Evolutionary conservation across 176 grass and related monocot species (phyloP).

Genomic region (Eremochloa ophiuroides): DNA sequence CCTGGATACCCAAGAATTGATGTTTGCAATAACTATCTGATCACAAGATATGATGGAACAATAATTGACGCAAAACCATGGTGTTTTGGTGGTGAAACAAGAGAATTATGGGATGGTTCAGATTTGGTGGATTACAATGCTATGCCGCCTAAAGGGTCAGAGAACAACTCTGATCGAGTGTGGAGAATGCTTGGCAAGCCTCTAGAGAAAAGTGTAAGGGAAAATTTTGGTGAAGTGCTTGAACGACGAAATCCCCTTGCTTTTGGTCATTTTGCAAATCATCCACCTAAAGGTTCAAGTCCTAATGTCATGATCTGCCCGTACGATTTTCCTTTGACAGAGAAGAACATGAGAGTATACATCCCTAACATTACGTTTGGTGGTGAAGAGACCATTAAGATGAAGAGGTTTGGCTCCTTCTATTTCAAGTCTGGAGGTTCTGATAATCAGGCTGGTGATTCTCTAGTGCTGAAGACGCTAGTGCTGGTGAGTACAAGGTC

Average conservation of each 20-base stretch:
- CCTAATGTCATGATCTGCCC: constrained; percentile 95
- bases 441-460: constrained; percentile 31
- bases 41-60: constrained; percentile 87
- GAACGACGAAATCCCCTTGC: constrained; percentile 86
- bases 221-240: constrained; percentile 58
- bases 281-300: constrained; percentile 57
- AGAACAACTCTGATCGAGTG: constrained; percentile 49
- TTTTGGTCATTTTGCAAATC: constrained; percentile 90
- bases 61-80: constrained; percentile 90
- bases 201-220: constrained; percentile 37
- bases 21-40: constrained; percentile 71
- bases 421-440: constrained; percentile 79
- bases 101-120: constrained; percentile 79
- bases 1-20: constrained; percentile 91
- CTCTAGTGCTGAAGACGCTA: constrained; percentile 54
- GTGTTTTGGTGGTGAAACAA: constrained; percentile 53
- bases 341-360: constrained; percentile 83
- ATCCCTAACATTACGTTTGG: constrained; percentile 80
- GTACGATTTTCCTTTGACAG: constrained; percentile 76
- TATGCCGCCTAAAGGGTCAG: constrained; percentile 22
- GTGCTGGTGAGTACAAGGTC: constrained; percentile 75
- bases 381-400: constrained; percentile 45
- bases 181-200: constrained; percentile 86
- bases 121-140: constrained; percentile 28
- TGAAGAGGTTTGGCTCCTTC: constrained; percentile 86